phyloP scores from a whole-genome alignment of 176 grass and related monocot species.

The Oryza coarctata region DNA sequence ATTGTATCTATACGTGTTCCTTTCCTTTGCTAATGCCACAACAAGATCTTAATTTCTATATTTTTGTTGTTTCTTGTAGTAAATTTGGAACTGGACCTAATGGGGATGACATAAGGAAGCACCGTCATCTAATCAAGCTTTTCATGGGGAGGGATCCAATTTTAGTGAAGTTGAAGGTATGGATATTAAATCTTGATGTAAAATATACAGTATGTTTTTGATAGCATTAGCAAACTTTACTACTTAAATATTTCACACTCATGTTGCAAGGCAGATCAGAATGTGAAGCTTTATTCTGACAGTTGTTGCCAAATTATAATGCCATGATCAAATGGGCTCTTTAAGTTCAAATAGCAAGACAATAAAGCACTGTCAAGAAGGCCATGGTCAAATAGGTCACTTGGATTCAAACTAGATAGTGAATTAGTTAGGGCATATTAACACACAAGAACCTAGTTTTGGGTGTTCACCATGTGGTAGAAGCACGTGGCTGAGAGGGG shows the following conservation, averaged over 20 bases:
- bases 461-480: background rate
- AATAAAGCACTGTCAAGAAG: background rate
- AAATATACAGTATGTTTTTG: background rate
- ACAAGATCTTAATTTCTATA: background rate
- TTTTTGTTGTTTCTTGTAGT: conserved; percentile 40
- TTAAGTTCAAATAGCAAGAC: background rate
- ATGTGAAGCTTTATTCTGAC: background rate
- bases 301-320: background rate
- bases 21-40: background rate
- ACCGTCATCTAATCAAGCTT: conserved; percentile 50
- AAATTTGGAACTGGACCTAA: conserved; percentile 46
- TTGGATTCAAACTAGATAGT: background rate
- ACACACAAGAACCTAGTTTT: background rate
- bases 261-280: background rate
- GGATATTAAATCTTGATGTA: conserved; percentile 10
- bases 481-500: background rate
- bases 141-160: conserved; percentile 46
- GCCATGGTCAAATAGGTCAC: background rate
- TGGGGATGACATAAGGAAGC: conserved; percentile 52
- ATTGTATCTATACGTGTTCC: background rate
- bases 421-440: background rate
- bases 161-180: conserved; percentile 60
- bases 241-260: background rate
- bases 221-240: background rate
- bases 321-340: background rate